Base-by-base conservation (phyloP, 164 flowering plant species). In the Vitis rotundifolia region DNA sequence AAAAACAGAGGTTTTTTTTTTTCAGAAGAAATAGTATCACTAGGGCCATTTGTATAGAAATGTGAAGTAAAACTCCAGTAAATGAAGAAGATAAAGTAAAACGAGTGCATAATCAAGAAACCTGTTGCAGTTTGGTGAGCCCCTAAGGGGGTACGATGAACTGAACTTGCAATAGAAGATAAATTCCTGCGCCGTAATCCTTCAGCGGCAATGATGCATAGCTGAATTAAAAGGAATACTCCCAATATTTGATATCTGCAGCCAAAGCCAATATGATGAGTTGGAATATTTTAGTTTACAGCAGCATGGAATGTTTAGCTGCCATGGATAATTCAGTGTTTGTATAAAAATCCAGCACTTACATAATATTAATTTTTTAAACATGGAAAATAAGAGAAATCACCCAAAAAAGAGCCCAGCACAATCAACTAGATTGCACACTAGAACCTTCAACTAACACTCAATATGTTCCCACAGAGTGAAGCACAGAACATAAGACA, bases 211-310 rank as follows among this genome's bases (percentile, higher is more conserved):
- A 95, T 73, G 55, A 95, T 85, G 70, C 99, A 95, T n/a, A 95
- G 77, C 83, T 95, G 99, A 76, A 95, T 82, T 63, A 93, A 70
- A 76, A 95, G 95, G 73, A 95, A 95, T 22, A 95, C 84, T 16
- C 99, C 99, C 68, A 93, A 83, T 68, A 95, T 91, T 77, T 95
- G 98, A 73, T 91, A 95, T 82, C 99, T 95, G 92, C 74, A 67
- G n/a, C 19, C 71, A 48, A 78, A 61, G 62, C 64, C 61, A 55
- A 63, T 11, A 14, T 62, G 5, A 61, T 3, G 16, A 29, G 29
- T 59, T 16, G 51, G 49, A 37, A 18, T 15, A 28, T 50, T 1
- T 26, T 14, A 22, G 61, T n/a, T 28, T 1, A 49, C 56, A 6
- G 44, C 44, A 37, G 44, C 44, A 37, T 5, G 7, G 44, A 22